A percentile compares a stretch with the other conserved stretches of the same genome.
phyloP scores from a whole-genome alignment of 1,139 yeast species.

The Ogataea hybrid region DNA sequence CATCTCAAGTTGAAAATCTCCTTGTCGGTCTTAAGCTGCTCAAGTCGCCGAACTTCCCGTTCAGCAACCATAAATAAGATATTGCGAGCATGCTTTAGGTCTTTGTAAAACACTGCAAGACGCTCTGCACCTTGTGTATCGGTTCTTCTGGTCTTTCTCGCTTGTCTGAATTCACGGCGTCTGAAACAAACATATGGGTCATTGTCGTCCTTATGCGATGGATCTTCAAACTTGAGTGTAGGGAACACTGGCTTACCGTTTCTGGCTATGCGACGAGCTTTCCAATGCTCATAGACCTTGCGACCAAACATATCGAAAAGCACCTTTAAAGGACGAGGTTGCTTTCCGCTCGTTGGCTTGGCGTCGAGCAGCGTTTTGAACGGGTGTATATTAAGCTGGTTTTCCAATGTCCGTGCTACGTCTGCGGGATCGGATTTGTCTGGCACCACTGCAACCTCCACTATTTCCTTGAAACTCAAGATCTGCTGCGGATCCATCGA shows the following conservation, averaged over 20 bases:
- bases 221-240: conserved; percentile 78
- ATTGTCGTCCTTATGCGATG: conserved; percentile 80
- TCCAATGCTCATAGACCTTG: conserved; percentile 80
- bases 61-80: conserved; percentile 68
- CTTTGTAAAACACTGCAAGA: conserved; percentile 68
- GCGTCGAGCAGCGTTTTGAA: conserved; percentile 51
- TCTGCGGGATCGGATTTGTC: conserved; percentile 34
- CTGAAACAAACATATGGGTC: conserved; percentile 97
- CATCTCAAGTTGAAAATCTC: conserved; percentile 70
- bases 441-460: conserved; percentile 39
- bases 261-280: conserved; percentile 63
- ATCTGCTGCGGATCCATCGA: conserved; percentile 82
- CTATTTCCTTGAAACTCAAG: conserved; percentile 66
- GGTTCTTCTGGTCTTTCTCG: conserved; percentile 93
- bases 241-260: conserved; percentile 76
- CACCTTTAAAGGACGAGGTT: conserved; percentile 47
- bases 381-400: conserved; percentile 34
- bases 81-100: conserved; percentile 74
- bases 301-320: conserved; percentile 66
- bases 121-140: conserved; percentile 90
- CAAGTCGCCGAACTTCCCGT: conserved; percentile 65
- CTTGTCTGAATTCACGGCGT: conserved; percentile 92
- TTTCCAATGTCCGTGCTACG: conserved; percentile 33
- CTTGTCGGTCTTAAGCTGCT: conserved; percentile 56
- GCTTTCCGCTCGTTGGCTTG: conserved; percentile 33